Base-by-base conservation (phyloP, 2,329 filamentous ascomycete genomes). In the Curvularia sp. region DNA sequence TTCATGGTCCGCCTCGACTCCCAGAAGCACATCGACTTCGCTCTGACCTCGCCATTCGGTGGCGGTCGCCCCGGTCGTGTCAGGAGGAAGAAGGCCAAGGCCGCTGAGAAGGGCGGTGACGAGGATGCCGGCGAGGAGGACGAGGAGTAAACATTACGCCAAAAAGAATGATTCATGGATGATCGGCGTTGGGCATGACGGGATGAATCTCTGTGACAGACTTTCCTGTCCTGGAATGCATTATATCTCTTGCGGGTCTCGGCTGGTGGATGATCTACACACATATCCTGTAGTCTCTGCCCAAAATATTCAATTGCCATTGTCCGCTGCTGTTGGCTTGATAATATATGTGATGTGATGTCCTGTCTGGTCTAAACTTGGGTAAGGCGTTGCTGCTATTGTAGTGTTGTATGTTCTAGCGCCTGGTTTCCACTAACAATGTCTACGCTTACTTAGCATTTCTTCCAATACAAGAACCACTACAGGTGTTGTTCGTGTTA, bases 1-100 rank as follows among this genome's bases (percentile, higher is more conserved):
- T 99, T 97, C 90, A 90, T 99, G 81, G 95, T 99, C 83, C 95
- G 95, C 85, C 92, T 99, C 79, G 95, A 99, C 87, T 97, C 93
- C 77, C 95, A 99, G 90, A 99, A 99, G 92, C 95, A 99, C 90
- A 98, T 99, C 78, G 95, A 99, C 87, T 98, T 99, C 82, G 87
- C 95, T 67, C 89, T 99, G 71, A 96, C 90, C 84, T 98, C 94
- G 80, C 94, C 95, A 80, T 97, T 97, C 78, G 95, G 95, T 83
- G 93, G 93, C 81, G 95, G 95, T 80, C 93, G 95, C 77, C 92
- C 93, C 77, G 95, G 95, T 75, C 95, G 95, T 88, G 94, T 97
- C 79, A 89, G 92, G 83, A 96, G 95, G 88, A 99, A 98, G 95
- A 99, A 98, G 93, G 92, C 93, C 82, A 94, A 92, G 86, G 92